phyloP scores from a whole-genome alignment of 768 basidiomycete species.

The Tulasnella sp. region DNA sequence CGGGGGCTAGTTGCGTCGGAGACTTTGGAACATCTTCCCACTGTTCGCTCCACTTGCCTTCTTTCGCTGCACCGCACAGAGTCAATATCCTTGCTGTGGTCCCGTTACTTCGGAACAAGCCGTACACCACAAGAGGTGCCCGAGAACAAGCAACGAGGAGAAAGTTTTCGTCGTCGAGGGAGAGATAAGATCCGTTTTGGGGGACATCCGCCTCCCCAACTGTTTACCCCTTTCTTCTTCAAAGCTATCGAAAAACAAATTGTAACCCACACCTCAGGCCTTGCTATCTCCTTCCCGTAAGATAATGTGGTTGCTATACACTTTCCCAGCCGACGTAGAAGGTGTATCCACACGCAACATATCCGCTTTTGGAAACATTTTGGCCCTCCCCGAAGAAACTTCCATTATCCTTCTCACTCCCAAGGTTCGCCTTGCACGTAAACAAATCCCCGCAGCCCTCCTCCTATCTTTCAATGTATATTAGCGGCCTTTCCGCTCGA shows the following conservation, averaged over 20 bases:
- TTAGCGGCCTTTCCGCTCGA: background rate
- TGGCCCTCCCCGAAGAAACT: background rate
- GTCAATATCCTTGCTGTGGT: background rate
- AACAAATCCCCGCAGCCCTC: background rate
- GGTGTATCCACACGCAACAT: background rate
- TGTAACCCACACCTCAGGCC: background rate
- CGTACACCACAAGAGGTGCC: background rate
- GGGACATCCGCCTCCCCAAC: background rate
- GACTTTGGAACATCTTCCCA: no score
- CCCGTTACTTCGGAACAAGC: background rate
- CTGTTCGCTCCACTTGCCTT: background rate
- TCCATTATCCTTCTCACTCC: background rate
- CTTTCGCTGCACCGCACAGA: no score
- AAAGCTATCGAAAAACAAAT: background rate
- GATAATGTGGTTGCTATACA: background rate
- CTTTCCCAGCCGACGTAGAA: background rate
- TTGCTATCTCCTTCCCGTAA: background rate
- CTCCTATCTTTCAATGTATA: slow-evolving; percentile 2
- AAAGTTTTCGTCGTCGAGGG: background rate
- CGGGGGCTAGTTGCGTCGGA: background rate
- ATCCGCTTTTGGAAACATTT: background rate
- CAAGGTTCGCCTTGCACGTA: background rate
- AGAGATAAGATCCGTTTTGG: background rate
- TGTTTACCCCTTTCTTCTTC: background rate
- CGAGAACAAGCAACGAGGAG: background rate